Conservation (phyloP, 1,284 basidiomycete genomes). For the Sanghuangporus sanghuang region DNA sequence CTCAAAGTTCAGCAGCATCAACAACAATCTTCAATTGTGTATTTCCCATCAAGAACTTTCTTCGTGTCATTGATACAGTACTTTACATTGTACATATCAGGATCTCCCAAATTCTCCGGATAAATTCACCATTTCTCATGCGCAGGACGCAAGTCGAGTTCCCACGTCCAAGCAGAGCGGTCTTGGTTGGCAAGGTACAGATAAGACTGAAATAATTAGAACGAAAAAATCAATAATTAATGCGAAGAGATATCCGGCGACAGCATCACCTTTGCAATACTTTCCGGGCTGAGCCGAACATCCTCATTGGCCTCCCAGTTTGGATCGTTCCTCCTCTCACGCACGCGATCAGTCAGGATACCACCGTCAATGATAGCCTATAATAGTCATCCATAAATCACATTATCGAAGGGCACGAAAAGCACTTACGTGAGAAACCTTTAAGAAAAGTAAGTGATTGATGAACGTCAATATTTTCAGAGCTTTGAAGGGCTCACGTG, state of each 20-base stretch:
- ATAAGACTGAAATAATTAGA: constrained; percentile 32
- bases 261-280: constrained; percentile 25
- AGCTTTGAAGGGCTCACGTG: constrained; percentile 21
- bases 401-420: background rate
- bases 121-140: constrained; percentile 34
- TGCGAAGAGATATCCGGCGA: background rate
- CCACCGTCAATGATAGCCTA: background rate
- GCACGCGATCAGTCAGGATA: constrained; percentile 13
- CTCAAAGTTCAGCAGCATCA: too few relatives aligned
- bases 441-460: background rate
- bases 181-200: constrained; percentile 55
- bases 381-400: too few relatives aligned
- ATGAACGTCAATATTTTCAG: background rate
- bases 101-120: background rate
- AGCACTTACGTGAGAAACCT: constrained; percentile 10
- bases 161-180: constrained; percentile 63
- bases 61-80: too few relatives aligned
- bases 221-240: background rate
- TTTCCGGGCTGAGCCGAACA: constrained; percentile 23
- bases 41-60: too few relatives aligned
- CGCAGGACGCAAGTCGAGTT: constrained; percentile 52
- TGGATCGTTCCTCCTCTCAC: constrained; percentile 13
- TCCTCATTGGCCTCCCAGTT: constrained; percentile 23
- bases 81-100: too few relatives aligned
- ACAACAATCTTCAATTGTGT: too few relatives aligned